Conservation (phyloP, 345 rosid genomes). For the Brassica rapa region DNA sequence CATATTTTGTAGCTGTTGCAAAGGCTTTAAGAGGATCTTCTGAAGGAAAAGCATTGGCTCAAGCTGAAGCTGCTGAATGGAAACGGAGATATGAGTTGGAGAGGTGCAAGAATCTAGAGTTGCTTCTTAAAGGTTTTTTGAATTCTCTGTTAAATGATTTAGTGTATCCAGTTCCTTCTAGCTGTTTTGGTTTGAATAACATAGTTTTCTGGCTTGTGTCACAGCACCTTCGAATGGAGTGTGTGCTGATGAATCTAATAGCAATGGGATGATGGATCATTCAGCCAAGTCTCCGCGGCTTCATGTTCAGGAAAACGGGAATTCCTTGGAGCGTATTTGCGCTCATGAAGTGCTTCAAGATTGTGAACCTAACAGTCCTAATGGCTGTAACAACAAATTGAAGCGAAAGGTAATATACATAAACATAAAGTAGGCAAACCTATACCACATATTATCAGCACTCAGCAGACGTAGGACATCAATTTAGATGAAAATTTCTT, state of each 20-base stretch:
- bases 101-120: constrained; percentile 54
- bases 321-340: constrained; percentile 64
- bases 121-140: constrained; percentile 61
- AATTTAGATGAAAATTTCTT: neutral
- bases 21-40: constrained; percentile 91
- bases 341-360: constrained; percentile 86
- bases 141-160: neutral
- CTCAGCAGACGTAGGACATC: neutral
- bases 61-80: constrained; percentile 99
- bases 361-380: constrained; percentile 46
- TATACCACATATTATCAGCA: neutral
- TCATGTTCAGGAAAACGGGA: constrained; percentile 43
- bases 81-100: constrained; percentile 90
- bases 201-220: constrained; percentile 33
- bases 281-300: constrained; percentile 41
- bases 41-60: constrained; percentile 95
- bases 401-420: constrained; percentile 70
- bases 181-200: constrained; percentile 18
- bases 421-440: neutral
- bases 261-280: constrained; percentile 43
- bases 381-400: constrained; percentile 45
- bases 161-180: neutral
- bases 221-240: constrained; percentile 50
- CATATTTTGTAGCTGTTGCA: constrained; percentile 76
- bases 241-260: constrained; percentile 36